Percentiles rank a stretch among this genome's conserved stretches.
phyloP scores from a whole-genome alignment of 1,284 basidiomycete species.

The Ceratobasidium sp. region DNA sequence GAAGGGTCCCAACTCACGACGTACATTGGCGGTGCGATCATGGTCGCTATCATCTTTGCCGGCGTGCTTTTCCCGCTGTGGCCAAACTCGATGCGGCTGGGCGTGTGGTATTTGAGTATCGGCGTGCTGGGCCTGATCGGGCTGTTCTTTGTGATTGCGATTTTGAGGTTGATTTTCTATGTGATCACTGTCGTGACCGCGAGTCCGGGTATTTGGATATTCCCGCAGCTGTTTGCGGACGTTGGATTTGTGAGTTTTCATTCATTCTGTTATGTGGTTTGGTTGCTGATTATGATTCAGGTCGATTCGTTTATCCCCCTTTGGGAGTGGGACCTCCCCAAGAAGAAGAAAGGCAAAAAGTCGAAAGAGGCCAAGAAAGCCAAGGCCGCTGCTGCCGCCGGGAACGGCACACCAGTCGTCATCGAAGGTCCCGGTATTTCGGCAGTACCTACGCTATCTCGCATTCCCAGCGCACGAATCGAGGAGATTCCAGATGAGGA shows the following conservation, averaged over 20 bases:
- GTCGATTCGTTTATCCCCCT: conserved; percentile 97
- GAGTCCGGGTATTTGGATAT: conserved; percentile 97
- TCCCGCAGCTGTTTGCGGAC: conserved; percentile 97
- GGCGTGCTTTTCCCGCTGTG: conserved; percentile 99
- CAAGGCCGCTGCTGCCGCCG: conserved; percentile 59
- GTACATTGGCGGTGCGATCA: conserved; percentile 90
- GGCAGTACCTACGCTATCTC: conserved; percentile 34
- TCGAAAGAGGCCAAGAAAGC: conserved; percentile 48
- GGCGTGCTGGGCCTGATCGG: conserved; percentile 90
- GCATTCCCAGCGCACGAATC: conserved; percentile 49
- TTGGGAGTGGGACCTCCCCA: conserved; percentile 97
- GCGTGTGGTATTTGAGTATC: conserved; percentile 96
- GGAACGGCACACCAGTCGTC: conserved; percentile 34
- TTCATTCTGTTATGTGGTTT: conserved; percentile 13
- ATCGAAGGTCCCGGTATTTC: conserved; percentile 34
- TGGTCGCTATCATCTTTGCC: conserved; percentile 95
- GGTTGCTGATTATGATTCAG: conserved; percentile 60
- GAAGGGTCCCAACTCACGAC: conserved; percentile 94
- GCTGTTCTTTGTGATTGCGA: conserved; percentile 91
- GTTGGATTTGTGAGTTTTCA: conserved; percentile 92
- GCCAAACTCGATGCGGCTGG: conserved; percentile 93
- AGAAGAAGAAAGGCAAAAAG: conserved; percentile 86
- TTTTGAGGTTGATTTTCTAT: conserved; percentile 94
- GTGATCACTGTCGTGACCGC: conserved; percentile 89
- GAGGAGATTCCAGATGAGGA: conserved; percentile 54